These are phyloP conservation scores for Malus hybrid DNA, from an alignment of 331 rosid species.

Conservation along the genomic window DNA sequence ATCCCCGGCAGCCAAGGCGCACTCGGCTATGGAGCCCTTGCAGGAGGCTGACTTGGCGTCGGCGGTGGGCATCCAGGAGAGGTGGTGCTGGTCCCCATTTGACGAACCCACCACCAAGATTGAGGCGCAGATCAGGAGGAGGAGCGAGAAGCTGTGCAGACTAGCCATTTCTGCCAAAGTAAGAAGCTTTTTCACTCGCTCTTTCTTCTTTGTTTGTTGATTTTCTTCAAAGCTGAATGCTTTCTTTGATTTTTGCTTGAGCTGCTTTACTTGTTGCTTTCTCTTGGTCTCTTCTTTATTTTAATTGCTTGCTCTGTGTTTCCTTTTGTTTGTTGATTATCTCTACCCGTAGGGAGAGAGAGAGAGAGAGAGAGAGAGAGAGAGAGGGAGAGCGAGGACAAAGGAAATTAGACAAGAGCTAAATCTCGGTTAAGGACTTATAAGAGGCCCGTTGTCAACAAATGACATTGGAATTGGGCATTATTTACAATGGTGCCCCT, in stretches of 20 bases:
- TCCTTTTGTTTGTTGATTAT: background rate
- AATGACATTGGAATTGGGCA: background rate
- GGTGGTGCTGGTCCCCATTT: constrained; percentile 26
- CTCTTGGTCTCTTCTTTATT: too few relatives aligned
- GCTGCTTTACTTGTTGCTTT: too few relatives aligned
- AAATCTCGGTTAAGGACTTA: background rate
- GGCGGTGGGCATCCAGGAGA: constrained; percentile 31
- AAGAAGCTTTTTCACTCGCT: background rate
- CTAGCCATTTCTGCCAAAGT: constrained; percentile 38
- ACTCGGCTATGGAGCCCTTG: constrained; percentile 58
- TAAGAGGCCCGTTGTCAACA: background rate
- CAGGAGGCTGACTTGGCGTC: constrained; percentile 23
- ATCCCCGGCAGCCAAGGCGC: constrained; percentile 30
- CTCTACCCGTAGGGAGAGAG: background rate
- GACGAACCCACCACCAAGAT: constrained; percentile 19
- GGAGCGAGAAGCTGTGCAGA: constrained; percentile 13
- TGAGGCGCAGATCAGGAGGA: constrained; percentile 52
- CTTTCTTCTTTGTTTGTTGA: background rate
- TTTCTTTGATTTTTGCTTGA: background rate
- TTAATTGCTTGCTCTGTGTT: too few relatives aligned
- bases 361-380: background rate
- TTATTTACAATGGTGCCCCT: constrained; percentile 15
- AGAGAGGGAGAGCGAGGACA: background rate
- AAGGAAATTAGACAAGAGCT: background rate
- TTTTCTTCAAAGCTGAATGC: background rate